These are phyloP conservation scores for Pichia gijzeniarum DNA, from an alignment of 805 yeast species.

Conservation along the genomic window DNA sequence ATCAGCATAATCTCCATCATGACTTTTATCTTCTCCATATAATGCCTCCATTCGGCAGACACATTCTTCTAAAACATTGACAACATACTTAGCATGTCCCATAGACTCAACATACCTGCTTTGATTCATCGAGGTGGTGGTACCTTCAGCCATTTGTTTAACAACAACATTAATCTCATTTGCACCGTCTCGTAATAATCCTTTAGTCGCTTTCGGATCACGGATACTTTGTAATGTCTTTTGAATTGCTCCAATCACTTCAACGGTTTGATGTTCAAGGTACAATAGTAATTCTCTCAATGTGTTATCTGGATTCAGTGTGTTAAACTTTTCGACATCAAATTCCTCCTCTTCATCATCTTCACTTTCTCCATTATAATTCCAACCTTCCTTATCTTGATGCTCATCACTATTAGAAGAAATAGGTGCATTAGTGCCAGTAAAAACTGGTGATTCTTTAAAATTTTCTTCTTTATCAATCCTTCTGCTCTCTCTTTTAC, in stretches of 20 bases:
- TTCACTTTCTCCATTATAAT: constrained; percentile 12
- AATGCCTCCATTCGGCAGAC: constrained; percentile 72
- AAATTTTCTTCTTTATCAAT: neutral
- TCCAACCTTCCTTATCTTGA: constrained; percentile 55
- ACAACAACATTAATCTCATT: constrained; percentile 73
- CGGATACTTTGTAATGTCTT: constrained; percentile 70
- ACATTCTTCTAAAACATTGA: constrained; percentile 80
- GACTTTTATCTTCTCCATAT: constrained; percentile 38
- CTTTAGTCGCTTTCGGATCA: constrained; percentile 69
- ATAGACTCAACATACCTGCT: constrained; percentile 77
- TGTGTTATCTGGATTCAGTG: constrained; percentile 83
- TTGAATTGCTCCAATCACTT: constrained; percentile 86
- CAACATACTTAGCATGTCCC: constrained; percentile 90
- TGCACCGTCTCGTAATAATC: constrained; percentile 66
- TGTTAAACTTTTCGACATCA: constrained; percentile 70
- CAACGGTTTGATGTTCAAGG: constrained; percentile 88
- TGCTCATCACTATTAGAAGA: constrained; percentile 8
- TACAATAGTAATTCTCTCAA: constrained; percentile 76
- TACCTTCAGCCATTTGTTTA: constrained; percentile 82
- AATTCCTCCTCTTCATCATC: constrained; percentile 32
- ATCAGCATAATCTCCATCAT: constrained; percentile 67
- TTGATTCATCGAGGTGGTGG: constrained; percentile 81
- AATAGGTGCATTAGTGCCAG: too few species aligned
- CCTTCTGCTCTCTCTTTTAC: constrained; percentile 8
- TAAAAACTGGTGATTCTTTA: neutral